Base-by-base conservation (phyloP, 371 early-diverging fungal genomes). In the Mucor piriformis region DNA sequence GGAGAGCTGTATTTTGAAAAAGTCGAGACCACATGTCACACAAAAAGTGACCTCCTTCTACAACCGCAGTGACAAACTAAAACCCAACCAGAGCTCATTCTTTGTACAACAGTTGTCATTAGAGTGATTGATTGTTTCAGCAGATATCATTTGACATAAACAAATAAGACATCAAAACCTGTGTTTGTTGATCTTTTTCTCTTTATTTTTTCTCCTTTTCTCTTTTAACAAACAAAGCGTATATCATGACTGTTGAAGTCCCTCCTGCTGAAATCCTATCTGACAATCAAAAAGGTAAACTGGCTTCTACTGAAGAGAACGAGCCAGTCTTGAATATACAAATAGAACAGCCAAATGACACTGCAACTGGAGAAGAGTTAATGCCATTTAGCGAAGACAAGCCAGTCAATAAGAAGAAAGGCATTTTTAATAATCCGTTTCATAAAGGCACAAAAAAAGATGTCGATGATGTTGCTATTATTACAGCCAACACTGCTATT, bases 241-340 rank as follows among this genome's bases (percentile, higher is more conserved):
- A 8, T 21, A 15, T 13, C 12, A 46, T 46, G 46, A 46, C 46
- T 24, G 11, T 46, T 24, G 24, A 42, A 42, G 20, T 42, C 3
- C 43, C 43, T 18, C 20, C 43, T 18, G n/a, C 46, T 10, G 46
- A 24, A 46, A 11, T 5, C 12, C 11, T 12, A 24, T 8, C 46
- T 4, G 38, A 37, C 13, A 37, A 15, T n/a, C 11, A 37, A 11
- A 46, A 46, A 46, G 46, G 47, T 32, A 60, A 44, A 23, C 48
- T 48, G 16, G 61, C 50, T 13, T 29, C 18, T n/a, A 25, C 32
- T 13, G 50, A 58, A 2, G 34, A 42, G 13, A 42, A 38, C 15
- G 55, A 55, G 23, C 56, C 56, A 33, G 46, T 46, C 11, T 50
- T 53, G 3, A 46, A 25, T 24, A 60, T 40, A n/a, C 60, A 60